Conservation (phyloP, 2,329 filamentous ascomycete species). For the Aspergillus cejpii region DNA sequence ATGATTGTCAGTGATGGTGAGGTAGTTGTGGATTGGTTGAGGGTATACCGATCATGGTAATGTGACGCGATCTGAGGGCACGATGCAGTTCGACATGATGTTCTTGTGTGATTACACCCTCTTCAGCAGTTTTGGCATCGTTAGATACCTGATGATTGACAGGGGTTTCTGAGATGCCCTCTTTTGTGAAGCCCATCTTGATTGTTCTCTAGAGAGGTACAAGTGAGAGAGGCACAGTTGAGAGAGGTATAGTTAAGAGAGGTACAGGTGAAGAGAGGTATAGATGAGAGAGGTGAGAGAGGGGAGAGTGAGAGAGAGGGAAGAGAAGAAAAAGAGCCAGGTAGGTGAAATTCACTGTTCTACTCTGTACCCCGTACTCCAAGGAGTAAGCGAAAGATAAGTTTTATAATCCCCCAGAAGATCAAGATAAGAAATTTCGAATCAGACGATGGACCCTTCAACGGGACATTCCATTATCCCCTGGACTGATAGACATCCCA, state of each 20-base stretch:
- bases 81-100: conserved; percentile 35
- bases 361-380: too few relatives aligned
- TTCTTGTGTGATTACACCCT: conserved; percentile 21
- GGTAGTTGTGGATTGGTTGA: neutral
- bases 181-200: conserved; percentile 15
- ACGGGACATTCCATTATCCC: too few relatives aligned
- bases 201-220: neutral
- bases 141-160: conserved; percentile 16
- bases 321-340: too few relatives aligned
- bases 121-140: conserved; percentile 16
- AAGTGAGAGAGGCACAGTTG: neutral
- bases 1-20: conserved; percentile 8
- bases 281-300: too few relatives aligned
- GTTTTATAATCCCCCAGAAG: too few relatives aligned
- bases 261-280: too few relatives aligned
- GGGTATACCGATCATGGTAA: conserved; percentile 38
- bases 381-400: too few relatives aligned
- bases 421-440: too few relatives aligned
- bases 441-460: too few relatives aligned
- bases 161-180: conserved; percentile 17
- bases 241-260: too few relatives aligned
- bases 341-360: neutral
- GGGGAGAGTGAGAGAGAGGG: too few relatives aligned
- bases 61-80: conserved; percentile 38
- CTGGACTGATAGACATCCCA: too few relatives aligned